Base-by-base conservation (phyloP, 75 land plant species). In the Pinus tabuliformis region DNA sequence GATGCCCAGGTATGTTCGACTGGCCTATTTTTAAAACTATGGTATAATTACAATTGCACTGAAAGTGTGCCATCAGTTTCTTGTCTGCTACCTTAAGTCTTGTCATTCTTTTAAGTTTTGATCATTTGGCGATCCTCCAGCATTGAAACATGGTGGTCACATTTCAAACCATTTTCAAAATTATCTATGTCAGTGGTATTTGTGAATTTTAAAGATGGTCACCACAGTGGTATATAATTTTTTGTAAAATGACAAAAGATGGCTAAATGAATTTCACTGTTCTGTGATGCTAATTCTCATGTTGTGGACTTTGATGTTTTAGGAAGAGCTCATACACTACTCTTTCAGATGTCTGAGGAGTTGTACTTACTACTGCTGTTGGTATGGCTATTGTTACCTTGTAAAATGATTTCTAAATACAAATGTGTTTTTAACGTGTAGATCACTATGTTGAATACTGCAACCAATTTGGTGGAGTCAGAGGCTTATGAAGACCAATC, bases 401-500 rank as follows among this genome's bases (percentile, higher is more conserved):
- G 71, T 39, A 42, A 39, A 1, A 39, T 68, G 2, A 21, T 37
- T 68, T 68, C 52, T 45, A 45, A 45, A 45, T 45, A 1, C 21
- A 68, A 39, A 68, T 68, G 36, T 8, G 22, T 7, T 68, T n/a
- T 42, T 68, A 36, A 68, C 8, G 71, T 68, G 71, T 36, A 68
- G 71, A 45, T 68, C 71, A 75, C 39, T 22, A 80, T 76, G 87
- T 78, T 82, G 60, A 56, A 73, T 12, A 61, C 86, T 59, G 15
- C 56, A 22, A 54, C 12, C 26, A 56, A 75, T 62, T 61, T 77
- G 21, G 83, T 85, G 90, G 82, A 80, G 37, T 54, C 86, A 18
- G 84, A 80, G 70, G 78, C 82, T 42, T 83, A 85, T 57, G 83
- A 79, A 26, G 78, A 76, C 73, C 82, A 85, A 66, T 81, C 85